Base-by-base conservation (phyloP, 768 basidiomycete species). In the Boletus barrowsii region DNA sequence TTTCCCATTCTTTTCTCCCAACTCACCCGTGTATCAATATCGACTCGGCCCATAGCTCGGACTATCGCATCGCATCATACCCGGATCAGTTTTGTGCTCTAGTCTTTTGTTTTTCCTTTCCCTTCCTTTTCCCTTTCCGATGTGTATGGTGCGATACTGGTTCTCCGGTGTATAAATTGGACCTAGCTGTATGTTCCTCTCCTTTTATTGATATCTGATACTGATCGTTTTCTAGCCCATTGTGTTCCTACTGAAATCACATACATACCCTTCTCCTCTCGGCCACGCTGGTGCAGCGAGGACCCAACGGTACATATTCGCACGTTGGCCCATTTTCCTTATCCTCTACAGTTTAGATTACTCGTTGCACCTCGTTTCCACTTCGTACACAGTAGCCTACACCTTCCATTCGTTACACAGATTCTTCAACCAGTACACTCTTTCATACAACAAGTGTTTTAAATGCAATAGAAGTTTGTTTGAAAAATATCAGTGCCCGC, bases 31-130 rank as follows among this genome's bases (percentile, higher is more conserved):
- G 69, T 70, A 70, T 70, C 69, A 68, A 70, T 70, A 72, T 65
- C 54, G 56, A 56, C 66, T 62, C 52, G 65, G 58, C 62, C 61
- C 61, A 64, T 49, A 45, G 57, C 55, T 60, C 58, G 68, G 64
- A 69, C 62, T 68, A 55, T 71, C 68, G 24, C 60, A 58, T 71
- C 69, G 62, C 71, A 65, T 69, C 70, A 65, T 66, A 65, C 62
- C 55, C 57, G 33, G 33, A 36, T 56, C 56, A 51, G 15, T 24
- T 56, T 57, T 70, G 66, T 70, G 59, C 56, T 62, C 62, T 68
- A 68, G 42, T 14, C 57, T 9, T n/a, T 11, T 0, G 39, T 47
- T 29, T 42, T 42, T 29, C 29, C 15, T 51, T 18, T 53, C 37
- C 6, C 29, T 10, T 8, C 18, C 13, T 1, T 40, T 47, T 8